Base-by-base conservation (phyloP, 177 flowering plant genomes). In the Vitis hybrid region DNA sequence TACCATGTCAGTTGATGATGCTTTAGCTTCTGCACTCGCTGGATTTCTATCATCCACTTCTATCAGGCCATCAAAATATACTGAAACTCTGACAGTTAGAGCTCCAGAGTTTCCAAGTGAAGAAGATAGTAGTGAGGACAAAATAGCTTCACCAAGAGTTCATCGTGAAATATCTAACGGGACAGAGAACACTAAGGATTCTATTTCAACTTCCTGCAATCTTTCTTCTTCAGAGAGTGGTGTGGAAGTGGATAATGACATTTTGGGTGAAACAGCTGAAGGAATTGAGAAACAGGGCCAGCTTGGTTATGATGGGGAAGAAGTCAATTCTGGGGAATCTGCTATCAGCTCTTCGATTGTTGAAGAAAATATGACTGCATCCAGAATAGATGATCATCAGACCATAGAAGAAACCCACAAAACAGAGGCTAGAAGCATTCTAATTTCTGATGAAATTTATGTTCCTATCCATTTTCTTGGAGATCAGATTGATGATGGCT, bases 1-100 rank as follows among this genome's bases (percentile, higher is more conserved):
- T 57, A 45, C 82, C 58, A 8, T 80, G 62, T 86, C 94, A 34
- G 80, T 94, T 70, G 91, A 92, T 83, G 91, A 83, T 76, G 94
- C 94, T 72, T 72, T 93, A 70, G 96, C 97, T 69, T 84, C 87
- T 51, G 93, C 97, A 6, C 92, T 95, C 67, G 78, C 87, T 62
- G 87, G 88, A 49, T 86, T 92, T 55, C 51, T 87, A 60, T 64
- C 85, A 51, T 78, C 87, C 56, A 50, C 84, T 51, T 72, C 81
- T 30, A 11, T 18, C 7, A 75, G 68, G 30, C 69, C 69, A 45
- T 57, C 60, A 15, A 74, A 72, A 62, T 67, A 72, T 59, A 68
- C 70, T 12, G 77, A 76, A 67, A 57, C 81, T 54, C 74, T 77
- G 34, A 63, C 70, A 11, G 56, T 77, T 48, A 77, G 67, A 60